Evolutionary conservation across 2,329 filamentous ascomycete species (phyloP), one percentile per base, ranked within the genome.

Genomic region (Dryadomyces quercus-mongolicae): DNA sequence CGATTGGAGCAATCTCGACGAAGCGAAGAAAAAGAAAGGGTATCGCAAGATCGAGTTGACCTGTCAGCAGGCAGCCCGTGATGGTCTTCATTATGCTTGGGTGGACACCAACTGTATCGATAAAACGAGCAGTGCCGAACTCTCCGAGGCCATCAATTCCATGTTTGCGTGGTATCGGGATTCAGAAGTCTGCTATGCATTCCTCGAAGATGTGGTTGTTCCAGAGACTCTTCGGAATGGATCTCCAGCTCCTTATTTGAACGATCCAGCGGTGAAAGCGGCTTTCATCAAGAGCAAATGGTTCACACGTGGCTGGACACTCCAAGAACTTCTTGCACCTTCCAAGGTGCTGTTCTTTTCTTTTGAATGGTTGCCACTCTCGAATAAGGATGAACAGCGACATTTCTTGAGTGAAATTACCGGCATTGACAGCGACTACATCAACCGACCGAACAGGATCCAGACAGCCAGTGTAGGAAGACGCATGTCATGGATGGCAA

Each of bases 51-150:
- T 68, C 31, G 40, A 57, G 5, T 55, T 52, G 2, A 58, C 59
- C 46, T 60, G 58, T 45, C 48, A 57, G 42, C 58, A 61, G 9
- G 63, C 65, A 2, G 7, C 22, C 5, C 53, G 55, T 4, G 65
- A 68, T 49, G 61, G 60, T 9, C 53, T 65, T 5, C 57, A 46
- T 5, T 69, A 66, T 44, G 57, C 62, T n/a, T 71, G 68, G 68
- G 60, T 68, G 5, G 68, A 70, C 57, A 70, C 67, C 1, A 68
- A 65, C 58, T 70, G 68, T 52, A 70, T 70, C 54, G 64, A 69
- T 56, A 69, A 69, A 56, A 57, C 56, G 1, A 66, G 62, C 54
- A 66, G 62, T 47, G 59, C 66, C 0, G 68, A 70, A 59, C 59
- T 70, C 1, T 64, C 64, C 1, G 64, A 69, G 53, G 64, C 66